Conservation (phyloP, 768 basidiomycete species). For the Flagelloscypha sp. region DNA sequence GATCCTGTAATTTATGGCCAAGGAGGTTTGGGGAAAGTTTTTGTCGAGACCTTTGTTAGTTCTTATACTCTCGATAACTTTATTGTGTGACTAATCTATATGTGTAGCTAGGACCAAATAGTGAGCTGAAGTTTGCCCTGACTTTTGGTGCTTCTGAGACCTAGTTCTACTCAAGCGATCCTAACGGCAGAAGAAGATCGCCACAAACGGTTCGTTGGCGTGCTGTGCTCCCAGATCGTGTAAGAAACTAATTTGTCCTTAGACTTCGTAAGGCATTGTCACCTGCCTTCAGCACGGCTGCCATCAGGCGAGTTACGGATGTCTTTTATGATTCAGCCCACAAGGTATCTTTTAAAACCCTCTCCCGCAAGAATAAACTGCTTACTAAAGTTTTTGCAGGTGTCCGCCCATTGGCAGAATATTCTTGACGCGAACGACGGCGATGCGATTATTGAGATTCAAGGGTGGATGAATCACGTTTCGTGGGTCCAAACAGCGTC, state of each 20-base stretch:
- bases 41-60: slow-evolving; percentile 33
- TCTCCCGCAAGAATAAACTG: background rate
- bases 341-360: slow-evolving; percentile 25
- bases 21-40: slow-evolving; percentile 22
- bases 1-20: slow-evolving; percentile 44
- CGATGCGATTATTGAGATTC: slow-evolving; percentile 14
- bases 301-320: slow-evolving; percentile 36
- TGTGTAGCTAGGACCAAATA: slow-evolving; percentile 23
- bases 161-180: slow-evolving; percentile 22
- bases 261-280: slow-evolving; percentile 44
- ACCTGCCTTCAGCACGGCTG: slow-evolving; percentile 45
- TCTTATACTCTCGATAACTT: background rate
- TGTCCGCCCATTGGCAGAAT: slow-evolving; percentile 23
- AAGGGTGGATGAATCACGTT: slow-evolving; percentile 28
- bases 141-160: no score
- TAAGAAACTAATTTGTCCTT: background rate
- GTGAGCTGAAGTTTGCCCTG: no score
- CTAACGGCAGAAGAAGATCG: slow-evolving; percentile 36
- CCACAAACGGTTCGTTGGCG: slow-evolving; percentile 30
- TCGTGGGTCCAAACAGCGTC: slow-evolving; percentile 23
- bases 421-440: slow-evolving; percentile 16
- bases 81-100: background rate
- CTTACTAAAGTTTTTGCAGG: slow-evolving; percentile 15
- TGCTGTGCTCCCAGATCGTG: background rate
- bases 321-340: slow-evolving; percentile 46